phyloP scores from a whole-genome alignment of 2,329 filamentous ascomycete genomes.

The Aureobasidium sp. region DNA sequence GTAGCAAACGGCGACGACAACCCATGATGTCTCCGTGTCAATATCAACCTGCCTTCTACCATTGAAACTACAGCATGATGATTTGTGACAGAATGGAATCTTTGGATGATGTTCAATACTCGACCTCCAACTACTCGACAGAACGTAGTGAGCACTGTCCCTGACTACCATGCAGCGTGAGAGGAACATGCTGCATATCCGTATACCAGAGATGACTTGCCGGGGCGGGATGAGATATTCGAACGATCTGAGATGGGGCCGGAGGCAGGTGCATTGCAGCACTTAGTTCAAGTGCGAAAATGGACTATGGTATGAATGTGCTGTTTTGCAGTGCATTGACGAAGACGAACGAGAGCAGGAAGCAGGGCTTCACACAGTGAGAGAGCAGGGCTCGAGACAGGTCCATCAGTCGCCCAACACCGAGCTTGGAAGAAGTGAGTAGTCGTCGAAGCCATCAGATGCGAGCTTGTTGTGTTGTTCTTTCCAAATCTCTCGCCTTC shows the following conservation, averaged over 20 bases:
- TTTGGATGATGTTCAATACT: too few relatives aligned
- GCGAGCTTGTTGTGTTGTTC: neutral
- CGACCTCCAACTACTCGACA: neutral
- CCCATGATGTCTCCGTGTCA: neutral
- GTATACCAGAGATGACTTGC: neutral
- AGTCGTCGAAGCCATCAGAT: neutral
- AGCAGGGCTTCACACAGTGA: neutral
- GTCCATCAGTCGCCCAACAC: neutral
- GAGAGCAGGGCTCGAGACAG: neutral
- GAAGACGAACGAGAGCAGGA: neutral
- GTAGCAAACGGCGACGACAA: neutral
- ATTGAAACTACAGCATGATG: neutral
- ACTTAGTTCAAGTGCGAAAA: neutral
- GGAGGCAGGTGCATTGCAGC: neutral
- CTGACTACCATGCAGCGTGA: neutral
- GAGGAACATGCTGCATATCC: neutral
- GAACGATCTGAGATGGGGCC: neutral
- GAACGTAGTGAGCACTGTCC: neutral
- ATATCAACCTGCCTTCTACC: neutral
- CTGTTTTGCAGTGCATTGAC: neutral
- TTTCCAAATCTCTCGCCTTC: neutral
- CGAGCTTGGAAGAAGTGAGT: neutral
- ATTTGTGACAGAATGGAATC: neutral
- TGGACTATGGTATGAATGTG: neutral
- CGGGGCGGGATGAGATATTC: neutral